Conservation (phyloP, 2,329 filamentous ascomycete genomes). For the Colletotrichum noveboracense region DNA sequence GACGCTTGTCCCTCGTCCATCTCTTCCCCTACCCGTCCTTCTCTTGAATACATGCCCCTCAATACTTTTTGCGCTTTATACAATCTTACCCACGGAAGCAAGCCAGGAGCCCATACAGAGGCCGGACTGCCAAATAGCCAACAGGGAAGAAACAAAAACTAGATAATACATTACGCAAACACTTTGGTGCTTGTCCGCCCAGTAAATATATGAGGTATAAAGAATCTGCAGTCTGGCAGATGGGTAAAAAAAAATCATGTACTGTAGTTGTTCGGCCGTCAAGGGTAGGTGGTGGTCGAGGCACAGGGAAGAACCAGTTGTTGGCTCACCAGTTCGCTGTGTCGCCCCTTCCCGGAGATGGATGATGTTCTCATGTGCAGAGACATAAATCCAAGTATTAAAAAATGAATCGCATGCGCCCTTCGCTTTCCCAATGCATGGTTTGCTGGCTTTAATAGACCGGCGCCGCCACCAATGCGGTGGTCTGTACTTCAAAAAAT, state of each 20-base stretch:
- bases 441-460: not conserved
- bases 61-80: not conserved
- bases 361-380: not conserved
- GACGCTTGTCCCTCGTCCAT: not conserved
- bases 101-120: not conserved
- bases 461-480: not conserved
- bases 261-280: slow-evolving; percentile 11
- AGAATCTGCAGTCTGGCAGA: not conserved
- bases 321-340: not conserved
- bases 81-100: not conserved
- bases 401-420: not conserved
- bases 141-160: not conserved
- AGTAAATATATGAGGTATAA: slow-evolving; percentile 10
- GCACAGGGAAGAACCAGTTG: not conserved
- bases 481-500: not conserved
- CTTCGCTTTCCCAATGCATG: slow-evolving; percentile 9
- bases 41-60: not conserved
- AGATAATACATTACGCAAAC: slow-evolving; percentile 16
- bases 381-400: not conserved
- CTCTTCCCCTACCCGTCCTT: not conserved
- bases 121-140: not conserved
- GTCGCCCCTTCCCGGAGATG: not conserved
- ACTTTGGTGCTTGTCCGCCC: slow-evolving; percentile 1
- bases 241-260: slow-evolving; percentile 1
- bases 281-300: not conserved